Base-by-base conservation (phyloP, 2,329 filamentous ascomycete genomes). In the Scopulariopsis brevicaulis region DNA sequence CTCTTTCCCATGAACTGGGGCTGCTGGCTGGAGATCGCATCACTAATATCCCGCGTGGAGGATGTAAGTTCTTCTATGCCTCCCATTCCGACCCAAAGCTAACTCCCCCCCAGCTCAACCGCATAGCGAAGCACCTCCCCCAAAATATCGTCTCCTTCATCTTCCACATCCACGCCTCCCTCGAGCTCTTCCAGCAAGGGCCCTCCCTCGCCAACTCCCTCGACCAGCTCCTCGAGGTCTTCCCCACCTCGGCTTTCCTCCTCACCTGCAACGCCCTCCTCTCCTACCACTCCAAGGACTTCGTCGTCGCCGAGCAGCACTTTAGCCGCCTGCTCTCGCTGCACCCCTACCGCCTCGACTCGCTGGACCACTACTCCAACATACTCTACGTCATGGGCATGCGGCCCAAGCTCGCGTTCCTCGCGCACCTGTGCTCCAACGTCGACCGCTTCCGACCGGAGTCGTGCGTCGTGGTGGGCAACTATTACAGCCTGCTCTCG, bases 371-470 rank as follows among this genome's bases (percentile, higher is more conserved):
- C 67, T 99, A 96, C 71, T 96, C 92, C 40, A 99, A 99, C 66
- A 96, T 97, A 22, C 82, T 99, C 15, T 97, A 96, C 68, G 93
- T 99, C 34, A 87, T 97, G 77, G 87, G 89, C 51, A 78, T 88
- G 61, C 82, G 92, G 11, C 90, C 94, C 0, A 96, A 96, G 67
- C 79, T 99, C 24, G 92, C 93, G 0, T 96, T 96, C 65, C 73
- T 99, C 24, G 94, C 94, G 0, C 92, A 96, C 66, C 78, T 96
- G 12, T 95, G 94, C 64, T 92, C 89, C 1, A 86, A 85, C 54
- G 90, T 94, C 7, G 94, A 99, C 76, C 96, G 93, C 66, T 99
- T 99, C 72, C 86, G 94, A 0, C 93, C 94, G 0, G 94, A 99
- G 71, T 96, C 94, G 0, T 97, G 94, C 67, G 95, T 95, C 57